A percentile compares a stretch with the other conserved stretches of the same genome.
These are phyloP conservation scores for Erodium moschatum DNA, from an alignment of 441 rosid species.

Conservation along the genomic window DNA sequence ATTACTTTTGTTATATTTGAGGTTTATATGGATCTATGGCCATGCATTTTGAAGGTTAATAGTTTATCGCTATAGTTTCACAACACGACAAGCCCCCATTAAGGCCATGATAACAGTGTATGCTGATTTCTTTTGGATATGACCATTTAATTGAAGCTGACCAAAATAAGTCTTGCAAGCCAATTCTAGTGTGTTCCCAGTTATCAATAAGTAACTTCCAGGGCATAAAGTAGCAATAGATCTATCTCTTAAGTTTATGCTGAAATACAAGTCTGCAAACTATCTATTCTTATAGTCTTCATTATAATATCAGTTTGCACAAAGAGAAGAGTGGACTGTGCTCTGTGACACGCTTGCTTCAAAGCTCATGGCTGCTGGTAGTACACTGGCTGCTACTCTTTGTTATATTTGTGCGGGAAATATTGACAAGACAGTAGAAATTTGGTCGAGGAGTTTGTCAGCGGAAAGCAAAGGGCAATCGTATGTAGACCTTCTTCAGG, in stretches of 20 bases:
- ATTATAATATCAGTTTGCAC: slow-evolving; percentile 60
- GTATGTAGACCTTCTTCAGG: slow-evolving; percentile 88
- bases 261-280: not conserved
- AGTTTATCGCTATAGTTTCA: not conserved
- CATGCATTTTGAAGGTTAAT: too few species aligned
- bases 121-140: not conserved
- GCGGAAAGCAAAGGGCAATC: slow-evolving; percentile 60
- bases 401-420: slow-evolving; percentile 96
- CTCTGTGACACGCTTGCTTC: slow-evolving; percentile 85
- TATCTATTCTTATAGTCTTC: not conserved
- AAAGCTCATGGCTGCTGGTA: slow-evolving; percentile 65
- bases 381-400: slow-evolving; percentile 81
- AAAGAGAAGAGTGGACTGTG: slow-evolving; percentile 75
- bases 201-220: not conserved
- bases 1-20: too few species aligned
- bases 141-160: not conserved
- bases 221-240: not conserved
- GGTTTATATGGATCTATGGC: too few species aligned
- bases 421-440: slow-evolving; percentile 92
- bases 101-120: not conserved
- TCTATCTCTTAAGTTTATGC: not conserved
- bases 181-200: not conserved
- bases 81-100: not conserved
- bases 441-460: slow-evolving; percentile 85
- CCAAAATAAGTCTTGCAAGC: not conserved